Conservation (phyloP, 1,284 basidiomycete species). For the Malassezia yamatoensis region DNA sequence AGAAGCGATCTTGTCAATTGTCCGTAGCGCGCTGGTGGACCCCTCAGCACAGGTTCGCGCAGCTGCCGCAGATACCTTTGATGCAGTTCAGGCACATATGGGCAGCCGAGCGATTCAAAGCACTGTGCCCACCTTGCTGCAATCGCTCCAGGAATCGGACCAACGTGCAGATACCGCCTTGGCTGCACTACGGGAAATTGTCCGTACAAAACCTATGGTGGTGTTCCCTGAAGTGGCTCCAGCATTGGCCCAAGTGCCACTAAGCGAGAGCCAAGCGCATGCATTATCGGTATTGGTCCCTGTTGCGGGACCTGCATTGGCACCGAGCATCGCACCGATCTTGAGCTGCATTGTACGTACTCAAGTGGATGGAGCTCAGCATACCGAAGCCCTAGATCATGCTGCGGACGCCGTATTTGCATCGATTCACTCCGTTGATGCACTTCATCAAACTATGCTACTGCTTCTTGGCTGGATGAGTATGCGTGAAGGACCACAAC, state of each 20-base stretch:
- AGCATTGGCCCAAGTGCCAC: slow-evolving; percentile 75
- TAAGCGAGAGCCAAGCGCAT: slow-evolving; percentile 90
- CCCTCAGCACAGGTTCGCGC: slow-evolving; percentile 73
- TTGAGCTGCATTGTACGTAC: slow-evolving; percentile 40
- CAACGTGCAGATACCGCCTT: slow-evolving; percentile 68
- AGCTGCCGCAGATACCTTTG: slow-evolving; percentile 88
- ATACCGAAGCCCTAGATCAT: slow-evolving; percentile 15
- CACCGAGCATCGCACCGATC: slow-evolving; percentile 48
- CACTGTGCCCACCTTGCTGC: slow-evolving; percentile 86
- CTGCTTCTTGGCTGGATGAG: slow-evolving; percentile 43
- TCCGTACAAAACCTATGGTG: slow-evolving; percentile 51
- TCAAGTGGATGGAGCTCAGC: slow-evolving; percentile 7
- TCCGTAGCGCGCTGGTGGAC: slow-evolving; percentile 78
- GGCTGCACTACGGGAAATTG: slow-evolving; percentile 73
- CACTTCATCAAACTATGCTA: slow-evolving; percentile 43
- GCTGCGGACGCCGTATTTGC: slow-evolving; percentile 33
- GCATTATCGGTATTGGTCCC: slow-evolving; percentile 81
- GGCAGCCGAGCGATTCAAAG: slow-evolving; percentile 88
- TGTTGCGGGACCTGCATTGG: slow-evolving; percentile 81
- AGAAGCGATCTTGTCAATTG: slow-evolving; percentile 65
- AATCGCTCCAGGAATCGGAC: slow-evolving; percentile 57
- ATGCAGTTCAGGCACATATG: slow-evolving; percentile 77
- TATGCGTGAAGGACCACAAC: slow-evolving; percentile 22
- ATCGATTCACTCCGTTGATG: slow-evolving; percentile 33
- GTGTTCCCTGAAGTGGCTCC: slow-evolving; percentile 98